Evolutionary conservation across 225 moss, liverwort and hornwort species (phyloP).

Genomic region (Lunularia cruciata): DNA sequence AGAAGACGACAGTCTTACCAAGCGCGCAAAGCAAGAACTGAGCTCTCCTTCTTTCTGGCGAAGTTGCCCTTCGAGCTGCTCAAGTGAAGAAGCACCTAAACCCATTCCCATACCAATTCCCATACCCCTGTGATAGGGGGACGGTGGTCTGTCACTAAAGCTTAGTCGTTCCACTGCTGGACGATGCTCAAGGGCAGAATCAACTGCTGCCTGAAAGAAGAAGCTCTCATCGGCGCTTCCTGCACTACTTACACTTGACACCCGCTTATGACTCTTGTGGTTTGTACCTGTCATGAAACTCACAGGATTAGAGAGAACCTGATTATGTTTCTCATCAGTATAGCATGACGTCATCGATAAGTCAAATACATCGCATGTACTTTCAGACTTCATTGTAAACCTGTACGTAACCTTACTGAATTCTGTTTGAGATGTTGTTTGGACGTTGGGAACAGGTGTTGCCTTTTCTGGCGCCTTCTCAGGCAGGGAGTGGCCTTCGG

Average conservation of each 20-base stretch:
- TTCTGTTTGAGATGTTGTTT: constrained; percentile 56
- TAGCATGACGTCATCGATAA: too few species aligned
- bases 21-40: constrained; percentile 79
- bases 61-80: constrained; percentile 87
- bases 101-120: constrained; percentile 22
- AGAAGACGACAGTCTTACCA: too few species aligned
- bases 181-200: constrained; percentile 57
- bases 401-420: constrained; percentile 45
- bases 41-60: constrained; percentile 97
- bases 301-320: background rate
- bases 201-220: constrained; percentile 61
- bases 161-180: constrained; percentile 66
- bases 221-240: constrained; percentile 83
- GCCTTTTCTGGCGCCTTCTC: constrained; percentile 54
- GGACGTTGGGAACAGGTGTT: constrained; percentile 49
- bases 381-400: background rate
- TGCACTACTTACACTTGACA: constrained; percentile 77
- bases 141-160: constrained; percentile 91
- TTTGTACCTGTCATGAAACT: constrained; percentile 43
- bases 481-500: constrained; percentile 74
- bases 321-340: background rate
- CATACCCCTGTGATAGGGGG: constrained; percentile 55
- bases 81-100: constrained; percentile 46
- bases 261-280: constrained; percentile 56
- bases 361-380: background rate